phyloP scores from a whole-genome alignment of 257 asterid genomes.

The Fraxinus quadrangulata region DNA sequence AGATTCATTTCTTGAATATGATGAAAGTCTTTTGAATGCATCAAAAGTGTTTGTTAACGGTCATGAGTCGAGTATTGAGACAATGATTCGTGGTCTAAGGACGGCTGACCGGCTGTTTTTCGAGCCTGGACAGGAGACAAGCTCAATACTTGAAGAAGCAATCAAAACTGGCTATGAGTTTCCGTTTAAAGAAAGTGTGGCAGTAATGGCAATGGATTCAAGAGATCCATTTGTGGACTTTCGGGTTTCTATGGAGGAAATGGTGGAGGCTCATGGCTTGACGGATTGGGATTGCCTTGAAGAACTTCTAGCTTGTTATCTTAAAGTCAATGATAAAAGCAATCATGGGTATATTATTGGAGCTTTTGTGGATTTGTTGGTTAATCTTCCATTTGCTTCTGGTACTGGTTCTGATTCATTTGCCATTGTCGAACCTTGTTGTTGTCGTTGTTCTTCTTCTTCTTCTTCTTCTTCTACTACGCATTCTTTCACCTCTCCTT shows the following conservation, averaged over 20 bases:
- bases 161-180: constrained; percentile 8
- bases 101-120: constrained; percentile 53
- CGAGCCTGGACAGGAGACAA: constrained; percentile 47
- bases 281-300: constrained; percentile 51
- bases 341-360: constrained; percentile 53
- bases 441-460: not conserved
- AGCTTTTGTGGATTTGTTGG: constrained; percentile 53
- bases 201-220: constrained; percentile 38
- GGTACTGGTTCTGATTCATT: not conserved
- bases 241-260: constrained; percentile 62
- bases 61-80: constrained; percentile 35
- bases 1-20: constrained; percentile 28
- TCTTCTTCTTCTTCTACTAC: constrained; percentile 30
- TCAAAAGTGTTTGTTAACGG: not conserved
- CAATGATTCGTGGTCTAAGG: constrained; percentile 37
- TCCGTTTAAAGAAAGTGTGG: constrained; percentile 33
- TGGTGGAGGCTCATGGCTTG: constrained; percentile 52
- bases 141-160: constrained; percentile 49
- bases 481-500: constrained; percentile 47
- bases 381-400: constrained; percentile 24
- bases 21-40: constrained; percentile 24
- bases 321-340: constrained; percentile 40
- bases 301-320: constrained; percentile 49
- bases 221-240: constrained; percentile 50
- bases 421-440: constrained; percentile 27